A percentile compares a stretch with the other conserved stretches of the same genome.
Evolutionary conservation across 352 stramenopile species (phyloP).

Genomic region (Lagenidium sp.): DNA sequence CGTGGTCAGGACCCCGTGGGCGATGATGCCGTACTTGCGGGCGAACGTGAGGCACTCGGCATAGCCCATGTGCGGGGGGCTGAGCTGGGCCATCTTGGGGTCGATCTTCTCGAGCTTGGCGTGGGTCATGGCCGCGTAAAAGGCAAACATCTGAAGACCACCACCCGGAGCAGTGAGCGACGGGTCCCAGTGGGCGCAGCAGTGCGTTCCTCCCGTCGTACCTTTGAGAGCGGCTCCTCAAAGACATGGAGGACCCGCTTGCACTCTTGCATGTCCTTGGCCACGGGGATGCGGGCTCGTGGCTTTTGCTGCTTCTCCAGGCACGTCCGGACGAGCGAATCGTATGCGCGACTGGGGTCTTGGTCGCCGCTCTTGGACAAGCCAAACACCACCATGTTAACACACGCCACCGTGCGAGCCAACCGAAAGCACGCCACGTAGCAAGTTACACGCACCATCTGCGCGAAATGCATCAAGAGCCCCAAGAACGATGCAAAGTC

Average conservation of each 20-base stretch:
- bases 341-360: conserved; percentile 38
- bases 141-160: conserved; percentile 38
- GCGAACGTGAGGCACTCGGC: conserved; percentile 54
- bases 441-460: conserved; percentile 28
- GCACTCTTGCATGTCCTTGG: conserved; percentile 57
- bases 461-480: conserved; percentile 55
- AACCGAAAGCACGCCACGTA: not conserved
- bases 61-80: conserved; percentile 57
- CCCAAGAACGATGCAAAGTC: conserved; percentile 62
- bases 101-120: conserved; percentile 63
- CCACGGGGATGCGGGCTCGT: conserved; percentile 27
- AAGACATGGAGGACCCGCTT: conserved; percentile 44
- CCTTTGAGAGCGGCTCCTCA: conserved; percentile 51
- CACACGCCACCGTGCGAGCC: not conserved
- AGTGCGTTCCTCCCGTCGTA: conserved; percentile 3
- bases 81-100: conserved; percentile 30
- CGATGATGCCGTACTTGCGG: conserved; percentile 69
- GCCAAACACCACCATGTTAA: conserved; percentile 1
- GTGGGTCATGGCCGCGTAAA: conserved; percentile 37
- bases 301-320: conserved; percentile 63
- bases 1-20: conserved; percentile 60
- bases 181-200: not conserved
- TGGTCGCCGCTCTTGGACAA: conserved; percentile 50
- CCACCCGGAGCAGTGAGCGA: not conserved
- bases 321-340: conserved; percentile 53